These are phyloP conservation scores for Mrakiaceae sp. DNA, from an alignment of 1,284 basidiomycete genomes.

Conservation along the genomic window DNA sequence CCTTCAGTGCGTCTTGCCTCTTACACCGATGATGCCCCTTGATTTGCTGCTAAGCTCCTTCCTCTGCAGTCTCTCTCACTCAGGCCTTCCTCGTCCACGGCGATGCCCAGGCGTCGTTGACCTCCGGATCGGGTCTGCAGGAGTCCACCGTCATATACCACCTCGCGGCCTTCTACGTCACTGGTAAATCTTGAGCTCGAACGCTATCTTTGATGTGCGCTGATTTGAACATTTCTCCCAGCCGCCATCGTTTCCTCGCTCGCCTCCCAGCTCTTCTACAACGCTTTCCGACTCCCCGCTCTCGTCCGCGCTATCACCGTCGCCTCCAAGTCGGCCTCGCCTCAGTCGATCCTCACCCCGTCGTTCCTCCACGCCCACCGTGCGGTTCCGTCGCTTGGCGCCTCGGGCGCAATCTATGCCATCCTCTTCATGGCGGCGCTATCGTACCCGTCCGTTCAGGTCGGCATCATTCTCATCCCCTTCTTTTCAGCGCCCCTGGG, in stretches of 20 bases:
- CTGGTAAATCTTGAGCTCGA: background rate
- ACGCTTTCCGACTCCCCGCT: slow-evolving; percentile 3
- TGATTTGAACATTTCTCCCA: background rate
- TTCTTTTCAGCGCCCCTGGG: slow-evolving; percentile 7
- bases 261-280: background rate
- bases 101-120: slow-evolving; percentile 7
- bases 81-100: slow-evolving; percentile 15
- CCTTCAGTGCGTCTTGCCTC: slow-evolving; percentile 6
- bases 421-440: slow-evolving; percentile 10
- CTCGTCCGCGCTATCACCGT: background rate
- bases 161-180: slow-evolving; percentile 13
- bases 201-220: no score
- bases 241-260: slow-evolving; percentile 11
- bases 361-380: background rate
- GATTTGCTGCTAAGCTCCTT: background rate
- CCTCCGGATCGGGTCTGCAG: background rate
- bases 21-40: background rate
- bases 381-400: slow-evolving; percentile 6
- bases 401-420: slow-evolving; percentile 15
- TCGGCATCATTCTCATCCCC: slow-evolving; percentile 13
- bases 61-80: slow-evolving; percentile 4
- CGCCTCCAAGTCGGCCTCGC: background rate
- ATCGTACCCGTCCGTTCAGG: slow-evolving; percentile 1
- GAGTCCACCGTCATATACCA: slow-evolving; percentile 12
- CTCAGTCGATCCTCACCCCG: background rate